Evolutionary conservation across 768 basidiomycete species (phyloP).

Genomic region (Daedaleopsis nitida): DNA sequence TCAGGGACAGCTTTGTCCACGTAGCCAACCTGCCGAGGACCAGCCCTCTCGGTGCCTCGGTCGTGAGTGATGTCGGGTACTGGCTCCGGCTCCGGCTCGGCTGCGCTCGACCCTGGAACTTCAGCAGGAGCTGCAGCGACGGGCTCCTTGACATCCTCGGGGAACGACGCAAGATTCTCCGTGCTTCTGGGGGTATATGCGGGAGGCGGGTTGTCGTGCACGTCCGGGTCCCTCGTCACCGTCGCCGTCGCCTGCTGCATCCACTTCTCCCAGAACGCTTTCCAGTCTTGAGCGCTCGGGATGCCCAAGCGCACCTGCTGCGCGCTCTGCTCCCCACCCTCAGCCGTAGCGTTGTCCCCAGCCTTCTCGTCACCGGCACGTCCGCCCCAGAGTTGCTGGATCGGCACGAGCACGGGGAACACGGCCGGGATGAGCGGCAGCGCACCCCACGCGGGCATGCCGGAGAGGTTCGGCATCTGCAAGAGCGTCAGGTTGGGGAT

Average conservation of each 20-base stretch:
- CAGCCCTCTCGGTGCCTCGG: slow-evolving; percentile 33
- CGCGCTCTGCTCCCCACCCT: slow-evolving; percentile 17
- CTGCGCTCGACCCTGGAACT: not conserved
- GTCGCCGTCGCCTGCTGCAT: slow-evolving; percentile 53
- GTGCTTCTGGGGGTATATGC: slow-evolving; percentile 69
- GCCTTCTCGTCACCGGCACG: slow-evolving; percentile 26
- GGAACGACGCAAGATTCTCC: slow-evolving; percentile 22
- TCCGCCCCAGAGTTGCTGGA: slow-evolving; percentile 64
- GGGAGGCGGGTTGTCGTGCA: slow-evolving; percentile 64
- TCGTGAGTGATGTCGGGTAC: not conserved
- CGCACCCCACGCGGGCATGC: slow-evolving; percentile 49
- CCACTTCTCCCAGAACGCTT: slow-evolving; percentile 78
- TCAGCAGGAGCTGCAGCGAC: not conserved
- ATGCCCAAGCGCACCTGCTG: slow-evolving; percentile 30
- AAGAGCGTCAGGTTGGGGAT: slow-evolving; percentile 46
- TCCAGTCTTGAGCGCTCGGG: slow-evolving; percentile 55
- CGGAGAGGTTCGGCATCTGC: slow-evolving; percentile 43
- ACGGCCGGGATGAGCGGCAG: slow-evolving; percentile 75
- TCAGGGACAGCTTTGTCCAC: slow-evolving; percentile 52
- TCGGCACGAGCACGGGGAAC: slow-evolving; percentile 78
- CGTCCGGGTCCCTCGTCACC: slow-evolving; percentile 37
- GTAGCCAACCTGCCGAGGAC: slow-evolving; percentile 43
- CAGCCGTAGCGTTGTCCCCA: slow-evolving; percentile 17
- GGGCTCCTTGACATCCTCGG: slow-evolving; percentile 17
- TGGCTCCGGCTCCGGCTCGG: slow-evolving; percentile 8